A percentile compares a stretch with the other conserved stretches of the same genome.
phyloP scores from a whole-genome alignment of 1,284 basidiomycete genomes.

The Wallemia mellicola region DNA sequence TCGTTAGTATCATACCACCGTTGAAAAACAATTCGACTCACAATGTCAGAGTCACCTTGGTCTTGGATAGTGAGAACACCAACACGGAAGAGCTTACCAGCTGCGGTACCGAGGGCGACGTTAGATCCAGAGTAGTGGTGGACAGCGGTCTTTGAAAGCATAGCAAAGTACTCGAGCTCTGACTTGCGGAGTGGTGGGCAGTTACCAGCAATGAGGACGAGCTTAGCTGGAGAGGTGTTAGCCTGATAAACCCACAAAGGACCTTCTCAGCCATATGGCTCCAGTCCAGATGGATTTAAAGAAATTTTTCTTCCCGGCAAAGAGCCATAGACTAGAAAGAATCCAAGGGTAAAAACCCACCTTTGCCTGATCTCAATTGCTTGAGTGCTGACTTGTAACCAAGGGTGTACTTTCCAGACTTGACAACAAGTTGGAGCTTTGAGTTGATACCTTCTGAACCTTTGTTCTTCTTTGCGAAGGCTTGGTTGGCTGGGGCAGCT shows the following conservation, averaged over 20 bases:
- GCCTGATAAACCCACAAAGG: conserved; percentile 28
- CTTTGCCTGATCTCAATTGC: conserved; percentile 93
- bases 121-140: conserved; percentile 95
- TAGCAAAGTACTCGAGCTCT: conserved; percentile 99
- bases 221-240: conserved; percentile 41
- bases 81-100: conserved; percentile 97
- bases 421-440: conserved; percentile 87
- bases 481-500: conserved; percentile 25
- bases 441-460: conserved; percentile 81
- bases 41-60: conserved; percentile 85
- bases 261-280: conserved; percentile 85
- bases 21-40: conserved; percentile 10
- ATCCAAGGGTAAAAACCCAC: conserved; percentile 28
- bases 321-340: too few relatives aligned
- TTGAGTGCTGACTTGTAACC: conserved; percentile 95
- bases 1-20: neutral
- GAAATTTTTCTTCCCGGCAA: too few relatives aligned
- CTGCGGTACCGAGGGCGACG: conserved; percentile 90
- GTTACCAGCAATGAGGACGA: conserved; percentile 95
- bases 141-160: conserved; percentile 90
- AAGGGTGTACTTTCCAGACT: conserved; percentile 66
- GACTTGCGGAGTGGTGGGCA: conserved; percentile 97
- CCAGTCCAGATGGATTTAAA: too few relatives aligned
- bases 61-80: conserved; percentile 95
- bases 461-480: conserved; percentile 78